Evolutionary conservation across 805 yeast species (phyloP), one percentile per base, ranked within the genome.

Genomic region (Kodamaea kaohsiungensis): DNA sequence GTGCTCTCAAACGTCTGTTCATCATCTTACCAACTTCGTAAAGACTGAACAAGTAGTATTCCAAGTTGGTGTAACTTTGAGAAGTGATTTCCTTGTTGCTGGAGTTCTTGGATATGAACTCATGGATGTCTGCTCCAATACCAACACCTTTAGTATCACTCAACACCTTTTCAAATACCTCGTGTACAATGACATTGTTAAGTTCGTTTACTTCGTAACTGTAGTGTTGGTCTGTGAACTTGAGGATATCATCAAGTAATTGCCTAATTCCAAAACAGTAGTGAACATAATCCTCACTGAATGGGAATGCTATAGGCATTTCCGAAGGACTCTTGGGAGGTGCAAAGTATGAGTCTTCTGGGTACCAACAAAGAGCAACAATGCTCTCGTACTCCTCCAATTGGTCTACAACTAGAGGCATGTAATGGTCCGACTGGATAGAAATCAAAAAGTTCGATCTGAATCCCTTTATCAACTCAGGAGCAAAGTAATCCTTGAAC

Each of bases 1-100:
- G 75, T 35, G 59, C 58, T 43, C 73, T 67, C 53, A 75, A 72
- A 50, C 68, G 66, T 15, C 68, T 58, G 57, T 75, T 75, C 35
- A 77, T 66, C 53, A 74, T 63, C 49, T 74, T 72, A n/a, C 84
- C 86, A 48, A 93, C 77, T 66, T 88, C 91, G 51, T 77, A 76
- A 8, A 92, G 81, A 53, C 96, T 90, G 61, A 79, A 84, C 43
- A 89, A 79, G 67, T 92, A 93, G 67, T 89, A 90, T 65, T 93
- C 97, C 62, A 93, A 74, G 67, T 95, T 91, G 54, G 95, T 87
- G 60, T 89, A 78, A 60, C 90, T 89, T 73, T 95, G 98, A 0
- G 97, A 87, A 25, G 91, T 81, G 60, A 91, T 92, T 69, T 93
- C 98, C 65, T 96, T 89, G 57, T 91, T 88, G 10, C 87, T 82